Evolutionary conservation across 2,329 filamentous ascomycete genomes (phyloP), one percentile per base, ranked within the genome.

Genomic region (Microcera coccophila): DNA sequence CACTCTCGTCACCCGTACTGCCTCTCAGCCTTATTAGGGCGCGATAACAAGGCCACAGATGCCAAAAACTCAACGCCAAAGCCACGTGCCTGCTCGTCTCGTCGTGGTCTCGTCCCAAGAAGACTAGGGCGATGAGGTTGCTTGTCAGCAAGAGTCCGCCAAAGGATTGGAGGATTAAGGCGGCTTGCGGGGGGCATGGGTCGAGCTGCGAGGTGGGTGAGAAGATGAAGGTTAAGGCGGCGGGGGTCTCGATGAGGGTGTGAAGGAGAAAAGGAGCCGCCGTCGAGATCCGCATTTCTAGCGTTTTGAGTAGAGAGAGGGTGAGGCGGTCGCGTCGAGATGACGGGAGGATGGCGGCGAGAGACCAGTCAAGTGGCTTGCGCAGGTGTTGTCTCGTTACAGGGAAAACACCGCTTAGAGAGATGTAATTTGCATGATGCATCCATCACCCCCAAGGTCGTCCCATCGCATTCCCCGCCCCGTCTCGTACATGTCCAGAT

Each of bases 91-190:
- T 60, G 4, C 57, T 56, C 1, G 62, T 59, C 4, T 59, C 41
- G 47, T 68, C 61, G 34, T 66, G 50, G 1, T 60, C 52, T 2
- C 62, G 59, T 4, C 53, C 37, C 9, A 65, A 47, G 31, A 73
- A 58, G 12, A 61, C 45, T 3, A 73, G 49, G 34, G 69, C 70
- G 19, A 74, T 50, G n/a, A 75, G 48, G 35, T 70, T 71, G 16
- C 67, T 70, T 5, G 69, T 63, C 12, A 72, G 52, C 3, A 78
- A 61, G 12, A 75, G 62, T 11, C 71, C 74, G 33, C 73, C 74
- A 11, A 75, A 67, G 43, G 68, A 73, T 36, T 68, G 65, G 11
- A 76, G 55, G 22, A 78, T 59, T 28, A 76, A 67, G 4, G 53
- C 56, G 4, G 69, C 65, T 15, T 69, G 65, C 3, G 55, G 52